Percentiles rank a stretch among this genome's conserved stretches.
These are phyloP conservation scores for Daedaleopsis sinensis DNA, from an alignment of 768 basidiomycete genomes.

Conservation along the genomic window DNA sequence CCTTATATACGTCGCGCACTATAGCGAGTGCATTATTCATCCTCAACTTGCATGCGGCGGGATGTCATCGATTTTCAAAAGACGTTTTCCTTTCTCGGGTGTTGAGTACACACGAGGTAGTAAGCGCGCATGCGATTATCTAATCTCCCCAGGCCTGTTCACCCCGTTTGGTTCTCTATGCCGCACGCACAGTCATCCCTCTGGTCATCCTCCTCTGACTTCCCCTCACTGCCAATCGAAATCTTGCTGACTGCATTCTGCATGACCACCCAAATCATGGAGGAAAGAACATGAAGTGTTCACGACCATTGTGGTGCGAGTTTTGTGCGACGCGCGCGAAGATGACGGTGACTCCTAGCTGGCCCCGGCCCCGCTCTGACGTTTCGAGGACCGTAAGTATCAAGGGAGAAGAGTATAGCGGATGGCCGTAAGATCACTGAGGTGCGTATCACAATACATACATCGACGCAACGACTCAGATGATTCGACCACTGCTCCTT, in stretches of 20 bases:
- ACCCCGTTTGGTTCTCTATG: background rate
- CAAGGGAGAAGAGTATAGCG: too few species aligned
- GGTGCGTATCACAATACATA: too few species aligned
- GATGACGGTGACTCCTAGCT: background rate
- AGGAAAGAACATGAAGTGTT: background rate
- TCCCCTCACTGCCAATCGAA: background rate
- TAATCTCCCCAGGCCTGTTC: constrained; percentile 2
- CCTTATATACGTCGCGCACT: background rate
- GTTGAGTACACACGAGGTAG: constrained; percentile 17
- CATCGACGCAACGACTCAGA: too few species aligned
- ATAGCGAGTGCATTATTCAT: constrained; percentile 7
- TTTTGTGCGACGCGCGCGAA: background rate
- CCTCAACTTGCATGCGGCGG: background rate
- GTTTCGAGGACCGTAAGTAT: too few species aligned
- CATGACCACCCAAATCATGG: too few species aligned
- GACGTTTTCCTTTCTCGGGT: constrained; percentile 12
- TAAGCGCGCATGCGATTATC: constrained; percentile 7
- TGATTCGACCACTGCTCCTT: too few species aligned
- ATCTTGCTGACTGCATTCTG: background rate
- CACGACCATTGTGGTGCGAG: background rate
- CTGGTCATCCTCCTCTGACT: background rate
- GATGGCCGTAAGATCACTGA: too few species aligned
- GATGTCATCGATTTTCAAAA: background rate
- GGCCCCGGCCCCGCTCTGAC: too few species aligned
- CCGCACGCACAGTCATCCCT: background rate